Evolutionary conservation across 2,329 filamentous ascomycete species (phyloP), one percentile per base, ranked within the genome.

Genomic region (Pleoardoris graminearum): DNA sequence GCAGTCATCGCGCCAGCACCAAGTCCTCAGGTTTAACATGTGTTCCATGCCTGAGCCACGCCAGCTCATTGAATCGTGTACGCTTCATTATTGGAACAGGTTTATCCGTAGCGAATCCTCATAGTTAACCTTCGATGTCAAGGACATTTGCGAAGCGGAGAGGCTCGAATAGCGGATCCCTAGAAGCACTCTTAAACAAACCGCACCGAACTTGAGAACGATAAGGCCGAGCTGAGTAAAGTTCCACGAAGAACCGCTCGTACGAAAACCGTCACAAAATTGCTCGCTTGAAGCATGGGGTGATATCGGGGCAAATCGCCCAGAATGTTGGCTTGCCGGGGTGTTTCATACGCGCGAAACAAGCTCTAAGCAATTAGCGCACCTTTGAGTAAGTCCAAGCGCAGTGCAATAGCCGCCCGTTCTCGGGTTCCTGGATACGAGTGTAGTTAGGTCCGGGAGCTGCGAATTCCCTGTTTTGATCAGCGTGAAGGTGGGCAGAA

Each of bases 191-290:
- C 42, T 16, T 36, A 14, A 19, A 5, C 43, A 19, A 36, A 35
- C 21, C n/a, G 33, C 22, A 37, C 30, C 8, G 23, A 19, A 27
- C 23, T n/a, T 46, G 51, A 46, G 3, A 41, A 49, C 51, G 53
- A 56, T 10, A 17, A 21, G 30, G 14, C 30, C 30, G 19, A 23
- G 21, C 21, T 36, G 29, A 35, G 19, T 19, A 17, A 17, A 17
- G 22, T 55, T 53, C 51, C 55, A 61, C 56, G 59, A 61, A 59
- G 57, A 65, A 57, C 63, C 62, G 62, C 62, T 58, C 62, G 51
- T 48, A 29, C 50, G 51, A 54, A 53, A 53, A 49, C 49, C 57
- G 51, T 57, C 53, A 62, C 48, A n/a, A 58, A 30, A 42, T 45
- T 56, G 50, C 50, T 63, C 55, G 58, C 56, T 66, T 60, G 60